Percentiles rank a stretch among this genome's conserved stretches.
These are phyloP conservation scores for Sporodiniella umbellata DNA, from an alignment of 371 early-diverging fungal genomes.

Conservation along the genomic window DNA sequence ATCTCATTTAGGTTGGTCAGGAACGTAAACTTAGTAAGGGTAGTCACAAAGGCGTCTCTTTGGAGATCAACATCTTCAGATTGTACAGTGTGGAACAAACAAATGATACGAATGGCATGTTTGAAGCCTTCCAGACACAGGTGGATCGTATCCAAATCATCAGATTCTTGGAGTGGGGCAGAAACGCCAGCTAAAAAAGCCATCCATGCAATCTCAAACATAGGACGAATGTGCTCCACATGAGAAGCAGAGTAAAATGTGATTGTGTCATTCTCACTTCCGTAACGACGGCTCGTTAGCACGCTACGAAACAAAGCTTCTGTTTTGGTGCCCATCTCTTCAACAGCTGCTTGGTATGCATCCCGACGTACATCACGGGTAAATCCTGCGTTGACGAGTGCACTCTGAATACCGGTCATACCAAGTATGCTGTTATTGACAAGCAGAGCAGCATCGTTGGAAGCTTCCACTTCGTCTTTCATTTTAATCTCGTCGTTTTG, in stretches of 20 bases:
- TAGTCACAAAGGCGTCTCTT: constrained; percentile 86
- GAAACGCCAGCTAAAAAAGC: constrained; percentile 81
- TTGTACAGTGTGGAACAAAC: constrained; percentile 68
- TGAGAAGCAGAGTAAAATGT: constrained; percentile 73
- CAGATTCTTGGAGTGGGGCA: constrained; percentile 82
- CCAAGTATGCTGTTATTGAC: constrained; percentile 28
- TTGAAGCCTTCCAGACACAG: constrained; percentile 81
- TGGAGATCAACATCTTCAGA: constrained; percentile 79
- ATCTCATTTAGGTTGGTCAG: constrained; percentile 77
- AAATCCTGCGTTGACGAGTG: constrained; percentile 46
- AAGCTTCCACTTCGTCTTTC: constrained; percentile 76
- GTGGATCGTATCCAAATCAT: constrained; percentile 67
- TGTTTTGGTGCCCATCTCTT: constrained; percentile 57
- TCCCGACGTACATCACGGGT: constrained; percentile 48
- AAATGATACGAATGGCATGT: constrained; percentile 73
- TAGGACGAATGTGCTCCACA: constrained; percentile 84
- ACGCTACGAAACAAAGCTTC: constrained; percentile 55
- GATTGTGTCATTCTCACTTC: constrained; percentile 43
- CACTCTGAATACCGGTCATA: constrained; percentile 45
- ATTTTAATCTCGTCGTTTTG: constrained; percentile 84
- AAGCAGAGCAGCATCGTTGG: constrained; percentile 37
- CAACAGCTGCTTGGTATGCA: constrained; percentile 50
- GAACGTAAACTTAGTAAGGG: constrained; percentile 83
- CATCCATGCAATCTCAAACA: constrained; percentile 94
- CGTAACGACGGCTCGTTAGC: constrained; percentile 42